Conservation (phyloP, 148 eudicot genomes). For the Rhododendron simsii region DNA sequence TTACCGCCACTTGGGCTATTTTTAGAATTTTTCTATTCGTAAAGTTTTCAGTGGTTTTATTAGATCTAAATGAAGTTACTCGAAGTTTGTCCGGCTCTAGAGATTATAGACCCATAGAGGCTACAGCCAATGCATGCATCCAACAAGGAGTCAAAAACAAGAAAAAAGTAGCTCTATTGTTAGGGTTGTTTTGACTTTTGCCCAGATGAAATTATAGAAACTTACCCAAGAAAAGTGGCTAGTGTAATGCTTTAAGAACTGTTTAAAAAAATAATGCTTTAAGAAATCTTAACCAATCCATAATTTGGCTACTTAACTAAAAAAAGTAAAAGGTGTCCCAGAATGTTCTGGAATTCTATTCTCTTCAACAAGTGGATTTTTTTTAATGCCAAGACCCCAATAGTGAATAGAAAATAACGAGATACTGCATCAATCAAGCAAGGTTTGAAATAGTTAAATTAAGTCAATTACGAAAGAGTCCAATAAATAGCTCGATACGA, state of each 20-base stretch:
- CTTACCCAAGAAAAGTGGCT: not conserved
- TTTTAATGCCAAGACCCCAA: not conserved
- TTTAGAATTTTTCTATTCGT: no score
- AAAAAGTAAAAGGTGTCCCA: not conserved
- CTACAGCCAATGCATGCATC: not conserved
- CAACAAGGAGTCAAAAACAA: not conserved
- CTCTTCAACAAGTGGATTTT: not conserved
- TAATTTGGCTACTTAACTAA: not conserved
- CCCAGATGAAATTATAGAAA: not conserved
- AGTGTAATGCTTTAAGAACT: not conserved
- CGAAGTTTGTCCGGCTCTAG: not conserved
- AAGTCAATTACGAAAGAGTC: not conserved
- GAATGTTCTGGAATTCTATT: not conserved
- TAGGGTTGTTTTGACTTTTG: not conserved
- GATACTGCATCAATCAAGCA: not conserved
- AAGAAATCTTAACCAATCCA: not conserved
- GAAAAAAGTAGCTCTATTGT: not conserved
- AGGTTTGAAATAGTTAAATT: not conserved
- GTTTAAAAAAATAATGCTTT: not conserved
- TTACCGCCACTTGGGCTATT: no score
- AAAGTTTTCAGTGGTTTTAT: no score
- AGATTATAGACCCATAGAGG: not conserved
- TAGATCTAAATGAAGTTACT: no score
- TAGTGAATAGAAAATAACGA: not conserved
- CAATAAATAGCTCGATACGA: not conserved